These are phyloP conservation scores for Auricularia sp. DNA, from an alignment of 768 basidiomycete species.

Conservation along the genomic window DNA sequence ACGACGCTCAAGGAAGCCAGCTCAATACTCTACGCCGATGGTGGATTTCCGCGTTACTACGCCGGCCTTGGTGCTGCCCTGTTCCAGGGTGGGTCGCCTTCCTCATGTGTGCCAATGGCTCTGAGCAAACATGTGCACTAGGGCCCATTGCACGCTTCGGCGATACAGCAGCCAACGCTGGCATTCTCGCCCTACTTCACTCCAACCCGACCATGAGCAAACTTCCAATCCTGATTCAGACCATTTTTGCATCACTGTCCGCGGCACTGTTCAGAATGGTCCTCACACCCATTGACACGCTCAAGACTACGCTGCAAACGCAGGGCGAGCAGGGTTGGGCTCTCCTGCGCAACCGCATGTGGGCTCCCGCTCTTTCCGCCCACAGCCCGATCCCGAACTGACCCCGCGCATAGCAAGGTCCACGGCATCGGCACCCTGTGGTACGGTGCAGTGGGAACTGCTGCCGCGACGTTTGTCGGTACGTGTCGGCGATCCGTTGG, in stretches of 20 bases:
- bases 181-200: constrained; percentile 76
- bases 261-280: constrained; percentile 84
- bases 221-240: constrained; percentile 60
- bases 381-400: background rate
- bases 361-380: constrained; percentile 12
- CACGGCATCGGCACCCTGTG: constrained; percentile 74
- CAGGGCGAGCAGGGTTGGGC: constrained; percentile 63
- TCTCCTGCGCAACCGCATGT: constrained; percentile 58
- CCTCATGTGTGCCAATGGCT: background rate
- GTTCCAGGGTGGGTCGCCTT: constrained; percentile 46
- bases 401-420: constrained; percentile 42
- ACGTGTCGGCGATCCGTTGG: background rate
- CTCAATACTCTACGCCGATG: constrained; percentile 35
- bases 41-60: constrained; percentile 79
- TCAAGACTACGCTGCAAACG: constrained; percentile 94
- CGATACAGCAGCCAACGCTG: constrained; percentile 90
- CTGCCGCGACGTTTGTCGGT: constrained; percentile 88
- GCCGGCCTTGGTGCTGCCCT: constrained; percentile 80
- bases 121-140: constrained; percentile 13
- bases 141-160: constrained; percentile 59
- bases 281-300: constrained; percentile 86
- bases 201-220: constrained; percentile 61
- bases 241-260: constrained; percentile 64
- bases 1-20: background rate
- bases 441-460: constrained; percentile 89